These are phyloP conservation scores for Adansonia rubrostipa DNA, from an alignment of 441 rosid species.

Conservation along the genomic window DNA sequence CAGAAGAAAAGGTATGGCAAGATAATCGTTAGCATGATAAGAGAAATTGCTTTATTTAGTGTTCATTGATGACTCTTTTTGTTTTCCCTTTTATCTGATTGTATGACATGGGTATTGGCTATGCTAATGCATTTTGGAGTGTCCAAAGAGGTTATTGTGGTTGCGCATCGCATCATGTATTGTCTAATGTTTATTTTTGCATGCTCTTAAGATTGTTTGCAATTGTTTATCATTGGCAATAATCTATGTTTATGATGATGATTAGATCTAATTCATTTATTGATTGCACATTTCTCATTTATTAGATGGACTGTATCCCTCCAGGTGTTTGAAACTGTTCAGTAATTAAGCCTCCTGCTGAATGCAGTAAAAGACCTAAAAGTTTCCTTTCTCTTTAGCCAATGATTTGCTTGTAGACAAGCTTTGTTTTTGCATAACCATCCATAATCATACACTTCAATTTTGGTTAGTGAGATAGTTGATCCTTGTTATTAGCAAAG, in stretches of 20 bases:
- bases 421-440: slow-evolving; percentile 17
- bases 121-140: slow-evolving; percentile 10
- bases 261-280: background rate
- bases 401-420: slow-evolving; percentile 5
- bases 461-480: background rate
- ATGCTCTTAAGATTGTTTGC: slow-evolving; percentile 2
- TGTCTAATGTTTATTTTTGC: background rate
- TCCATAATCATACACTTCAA: background rate
- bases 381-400: background rate
- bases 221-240: background rate
- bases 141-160: background rate
- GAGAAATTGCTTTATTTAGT: slow-evolving; percentile 24
- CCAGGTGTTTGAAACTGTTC: background rate
- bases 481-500: slow-evolving; percentile 6
- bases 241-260: background rate
- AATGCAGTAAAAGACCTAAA: background rate
- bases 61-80: background rate
- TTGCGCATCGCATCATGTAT: background rate
- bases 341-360: background rate
- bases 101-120: slow-evolving; percentile 1
- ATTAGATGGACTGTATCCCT: background rate
- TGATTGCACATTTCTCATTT: background rate
- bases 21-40: slow-evolving; percentile 9
- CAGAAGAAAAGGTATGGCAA: slow-evolving; percentile 55
- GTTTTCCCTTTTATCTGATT: background rate